A percentile compares a stretch with the other conserved stretches of the same genome.
phyloP scores from a whole-genome alignment of 306 rosid species.

The Lathyrus tuberosus region DNA sequence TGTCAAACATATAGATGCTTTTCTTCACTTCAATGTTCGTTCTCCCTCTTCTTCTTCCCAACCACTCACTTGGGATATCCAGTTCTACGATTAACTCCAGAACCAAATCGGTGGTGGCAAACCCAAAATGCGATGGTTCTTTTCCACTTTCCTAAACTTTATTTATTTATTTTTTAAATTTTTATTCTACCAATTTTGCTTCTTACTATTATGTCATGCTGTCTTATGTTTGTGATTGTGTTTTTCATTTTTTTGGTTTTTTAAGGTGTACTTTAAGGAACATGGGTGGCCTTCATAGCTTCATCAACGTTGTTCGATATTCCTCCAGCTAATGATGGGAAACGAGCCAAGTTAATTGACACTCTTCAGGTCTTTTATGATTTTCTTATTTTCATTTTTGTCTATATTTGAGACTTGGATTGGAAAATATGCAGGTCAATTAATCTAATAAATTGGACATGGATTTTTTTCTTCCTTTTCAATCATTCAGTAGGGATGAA shows the following conservation, averaged over 20 bases:
- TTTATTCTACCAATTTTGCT: background rate
- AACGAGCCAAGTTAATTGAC: slow-evolving; percentile 73
- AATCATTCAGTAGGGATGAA: no score
- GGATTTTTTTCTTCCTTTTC: no score
- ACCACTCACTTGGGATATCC: slow-evolving; percentile 69
- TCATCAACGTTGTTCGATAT: slow-evolving; percentile 68
- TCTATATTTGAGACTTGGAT: no score
- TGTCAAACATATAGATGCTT: slow-evolving; percentile 88
- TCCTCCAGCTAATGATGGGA: slow-evolving; percentile 70
- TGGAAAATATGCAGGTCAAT: no score
- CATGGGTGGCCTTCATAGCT: slow-evolving; percentile 91
- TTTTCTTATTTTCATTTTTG: no score
- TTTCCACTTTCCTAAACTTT: background rate
- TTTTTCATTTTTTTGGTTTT: slow-evolving; percentile 13
- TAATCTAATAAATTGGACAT: no score
- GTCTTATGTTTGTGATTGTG: background rate
- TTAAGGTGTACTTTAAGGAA: slow-evolving; percentile 87
- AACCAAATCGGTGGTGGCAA: slow-evolving; percentile 91
- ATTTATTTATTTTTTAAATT: no score
- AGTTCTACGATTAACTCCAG: slow-evolving; percentile 85
- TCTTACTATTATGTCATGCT: background rate
- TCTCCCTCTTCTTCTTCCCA: slow-evolving; percentile 51
- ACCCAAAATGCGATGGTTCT: slow-evolving; percentile 95
- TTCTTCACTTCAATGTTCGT: slow-evolving; percentile 68
- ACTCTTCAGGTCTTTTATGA: slow-evolving; percentile 64